phyloP scores from a whole-genome alignment of 441 rosid species.

The Cnidoscolus chayamansa region DNA sequence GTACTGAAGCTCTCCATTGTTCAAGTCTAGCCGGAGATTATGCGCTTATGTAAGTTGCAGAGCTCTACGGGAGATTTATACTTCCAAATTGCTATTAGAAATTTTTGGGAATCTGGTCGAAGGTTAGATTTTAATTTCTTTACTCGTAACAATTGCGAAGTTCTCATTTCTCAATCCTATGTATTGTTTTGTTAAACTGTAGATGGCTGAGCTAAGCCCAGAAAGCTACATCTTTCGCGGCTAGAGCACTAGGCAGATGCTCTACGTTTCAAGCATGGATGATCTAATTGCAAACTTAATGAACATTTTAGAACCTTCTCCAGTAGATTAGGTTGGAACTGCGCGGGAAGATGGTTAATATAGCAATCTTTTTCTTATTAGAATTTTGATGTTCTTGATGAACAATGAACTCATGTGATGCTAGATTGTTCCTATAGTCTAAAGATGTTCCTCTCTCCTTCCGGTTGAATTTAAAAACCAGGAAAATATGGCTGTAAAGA shows the following conservation, averaged over 20 bases:
- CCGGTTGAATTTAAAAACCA: background rate
- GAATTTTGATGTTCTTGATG: background rate
- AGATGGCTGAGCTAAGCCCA: conserved; percentile 7
- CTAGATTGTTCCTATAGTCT: background rate
- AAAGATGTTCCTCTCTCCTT: background rate
- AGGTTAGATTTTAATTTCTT: conserved; percentile 21
- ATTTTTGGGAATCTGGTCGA: conserved; percentile 38
- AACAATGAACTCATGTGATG: background rate
- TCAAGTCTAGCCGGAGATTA: conserved; percentile 61
- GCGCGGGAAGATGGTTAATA: conserved; percentile 77
- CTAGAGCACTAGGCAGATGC: conserved; percentile 92
- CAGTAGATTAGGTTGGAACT: conserved; percentile 60
- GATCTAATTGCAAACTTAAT: conserved; percentile 82
- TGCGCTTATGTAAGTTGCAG: conserved; percentile 88
- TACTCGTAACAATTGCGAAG: too few relatives aligned
- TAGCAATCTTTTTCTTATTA: too few relatives aligned
- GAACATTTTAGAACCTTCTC: conserved; percentile 90
- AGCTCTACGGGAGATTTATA: conserved; percentile 73
- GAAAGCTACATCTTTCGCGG: conserved; percentile 72
- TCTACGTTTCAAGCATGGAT: conserved; percentile 60
- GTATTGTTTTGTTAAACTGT: background rate
- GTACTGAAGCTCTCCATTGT: conserved; percentile 74
- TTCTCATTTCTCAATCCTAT: too few relatives aligned
- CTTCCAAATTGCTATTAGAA: conserved; percentile 51
- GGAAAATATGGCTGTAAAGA: background rate